These are phyloP conservation scores for Calocybe indica DNA, from an alignment of 768 basidiomycete genomes.

Conservation along the genomic window DNA sequence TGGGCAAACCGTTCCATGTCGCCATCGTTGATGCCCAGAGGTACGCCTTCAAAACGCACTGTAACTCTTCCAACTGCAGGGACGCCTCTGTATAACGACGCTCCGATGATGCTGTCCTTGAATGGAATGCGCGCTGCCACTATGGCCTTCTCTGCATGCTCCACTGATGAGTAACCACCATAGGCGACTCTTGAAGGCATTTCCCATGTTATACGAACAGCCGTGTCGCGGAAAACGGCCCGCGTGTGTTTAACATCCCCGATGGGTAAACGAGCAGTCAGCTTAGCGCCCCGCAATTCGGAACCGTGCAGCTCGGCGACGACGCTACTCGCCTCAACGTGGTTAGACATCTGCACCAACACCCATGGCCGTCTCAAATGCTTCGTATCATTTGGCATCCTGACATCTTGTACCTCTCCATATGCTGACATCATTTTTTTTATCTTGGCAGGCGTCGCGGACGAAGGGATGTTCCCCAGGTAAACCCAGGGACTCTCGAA, in stretches of 20 bases:
- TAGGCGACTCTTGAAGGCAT: slow-evolving; percentile 52
- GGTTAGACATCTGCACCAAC: slow-evolving; percentile 37
- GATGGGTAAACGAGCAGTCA: slow-evolving; percentile 42
- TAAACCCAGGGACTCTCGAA: slow-evolving; percentile 65
- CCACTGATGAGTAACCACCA: slow-evolving; percentile 50
- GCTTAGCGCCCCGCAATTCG: slow-evolving; percentile 26
- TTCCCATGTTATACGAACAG: slow-evolving; percentile 55
- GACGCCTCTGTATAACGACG: slow-evolving; percentile 46
- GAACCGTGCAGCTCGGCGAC: slow-evolving; percentile 43
- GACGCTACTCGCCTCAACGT: slow-evolving; percentile 49
- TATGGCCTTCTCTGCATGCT: slow-evolving; percentile 47
- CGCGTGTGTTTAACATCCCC: slow-evolving; percentile 28
- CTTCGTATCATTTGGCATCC: slow-evolving; percentile 15
- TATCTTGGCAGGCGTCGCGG: slow-evolving; percentile 28
- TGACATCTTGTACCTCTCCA: slow-evolving; percentile 39
- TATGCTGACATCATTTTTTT: slow-evolving; percentile 33
- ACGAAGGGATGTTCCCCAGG: slow-evolving; percentile 42
- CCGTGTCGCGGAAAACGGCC: slow-evolving; percentile 43
- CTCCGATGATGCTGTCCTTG: slow-evolving; percentile 37
- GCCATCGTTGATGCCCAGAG: slow-evolving; percentile 33
- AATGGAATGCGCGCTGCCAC: slow-evolving; percentile 30
- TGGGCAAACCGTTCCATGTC: slow-evolving; percentile 40
- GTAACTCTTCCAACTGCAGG: slow-evolving; percentile 55
- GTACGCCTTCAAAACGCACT: slow-evolving; percentile 53
- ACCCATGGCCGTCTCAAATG: too few species aligned